Evolutionary conservation across 345 rosid genomes (phyloP).

Genomic region (Moricandia moricandioides): DNA sequence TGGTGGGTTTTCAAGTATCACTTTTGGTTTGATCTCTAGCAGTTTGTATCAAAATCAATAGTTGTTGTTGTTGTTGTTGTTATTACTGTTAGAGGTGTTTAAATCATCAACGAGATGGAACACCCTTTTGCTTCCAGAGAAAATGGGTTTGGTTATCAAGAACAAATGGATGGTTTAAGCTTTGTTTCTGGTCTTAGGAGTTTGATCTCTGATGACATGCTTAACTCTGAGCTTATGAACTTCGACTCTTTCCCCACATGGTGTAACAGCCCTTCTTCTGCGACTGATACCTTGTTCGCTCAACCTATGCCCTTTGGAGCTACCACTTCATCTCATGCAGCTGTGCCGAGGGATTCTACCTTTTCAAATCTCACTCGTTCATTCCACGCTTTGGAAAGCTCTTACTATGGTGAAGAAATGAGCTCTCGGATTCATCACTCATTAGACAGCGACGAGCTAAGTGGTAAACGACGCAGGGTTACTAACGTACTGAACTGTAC

Average conservation of each 20-base stretch:
- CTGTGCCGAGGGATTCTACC: constrained; percentile 34
- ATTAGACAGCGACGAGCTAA: constrained; percentile 23
- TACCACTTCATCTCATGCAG: constrained; percentile 34
- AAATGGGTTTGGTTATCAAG: constrained; percentile 48
- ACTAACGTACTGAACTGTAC: constrained; percentile 11
- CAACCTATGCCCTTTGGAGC: constrained; percentile 49
- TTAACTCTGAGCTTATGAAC: constrained; percentile 55
- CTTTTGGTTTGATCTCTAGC: background rate
- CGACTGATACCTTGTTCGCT: constrained; percentile 46
- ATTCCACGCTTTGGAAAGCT: constrained; percentile 34
- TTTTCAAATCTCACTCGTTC: constrained; percentile 26
- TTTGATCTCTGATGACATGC: constrained; percentile 49
- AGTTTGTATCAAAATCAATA: background rate
- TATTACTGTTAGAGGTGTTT: too few relatives aligned
- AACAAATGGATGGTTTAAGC: constrained; percentile 48
- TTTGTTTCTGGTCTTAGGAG: constrained; percentile 52
- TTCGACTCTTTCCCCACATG: constrained; percentile 60
- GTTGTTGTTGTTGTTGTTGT: background rate
- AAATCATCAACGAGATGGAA: constrained; percentile 48
- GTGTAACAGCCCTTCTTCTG: constrained; percentile 52
- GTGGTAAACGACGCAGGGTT: constrained; percentile 28
- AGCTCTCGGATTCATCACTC: constrained; percentile 34
- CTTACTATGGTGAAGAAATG: constrained; percentile 40
- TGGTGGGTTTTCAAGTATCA: background rate
- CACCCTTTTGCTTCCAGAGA: constrained; percentile 51